These are phyloP conservation scores for Trichoderma afroharzianum DNA, from an alignment of 2,329 filamentous ascomycete species.

Conservation along the genomic window DNA sequence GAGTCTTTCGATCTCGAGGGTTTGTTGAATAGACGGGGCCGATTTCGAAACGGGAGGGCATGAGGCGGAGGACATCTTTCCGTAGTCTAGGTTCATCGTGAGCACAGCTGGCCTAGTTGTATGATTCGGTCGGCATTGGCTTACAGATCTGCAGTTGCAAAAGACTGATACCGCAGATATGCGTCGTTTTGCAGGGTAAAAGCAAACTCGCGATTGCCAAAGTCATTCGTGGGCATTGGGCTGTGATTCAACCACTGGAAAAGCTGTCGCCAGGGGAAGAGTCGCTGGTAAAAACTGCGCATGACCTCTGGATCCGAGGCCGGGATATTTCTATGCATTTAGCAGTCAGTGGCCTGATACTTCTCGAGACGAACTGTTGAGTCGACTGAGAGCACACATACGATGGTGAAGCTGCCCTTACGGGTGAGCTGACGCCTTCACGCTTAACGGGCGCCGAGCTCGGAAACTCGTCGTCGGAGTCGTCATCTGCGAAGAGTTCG, in stretches of 20 bases:
- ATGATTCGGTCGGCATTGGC: background rate
- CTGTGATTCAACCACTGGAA: conserved; percentile 99
- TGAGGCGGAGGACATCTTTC: conserved; percentile 83
- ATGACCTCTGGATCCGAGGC: conserved; percentile 79
- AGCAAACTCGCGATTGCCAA: conserved; percentile 90
- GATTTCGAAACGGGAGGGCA: conserved; percentile 95
- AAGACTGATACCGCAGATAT: conserved; percentile 85
- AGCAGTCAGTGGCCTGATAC: background rate
- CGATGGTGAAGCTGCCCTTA: conserved; percentile 40
- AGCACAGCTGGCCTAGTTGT: background rate
- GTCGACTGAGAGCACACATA: conserved; percentile 29
- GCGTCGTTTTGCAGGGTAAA: conserved; percentile 91
- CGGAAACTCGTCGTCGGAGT: conserved; percentile 60
- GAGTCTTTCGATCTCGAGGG: conserved; percentile 84
- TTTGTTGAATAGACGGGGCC: conserved; percentile 95
- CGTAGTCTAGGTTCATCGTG: conserved; percentile 56
- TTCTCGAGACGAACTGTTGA: background rate
- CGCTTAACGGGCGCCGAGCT: conserved; percentile 43
- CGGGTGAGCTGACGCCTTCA: conserved; percentile 39
- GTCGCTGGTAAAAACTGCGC: conserved; percentile 88
- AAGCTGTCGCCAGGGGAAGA: conserved; percentile 90
- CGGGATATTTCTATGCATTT: conserved; percentile 29
- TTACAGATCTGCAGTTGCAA: conserved; percentile 51
- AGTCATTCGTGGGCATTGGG: conserved; percentile 79
- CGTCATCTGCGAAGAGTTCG: conserved; percentile 55